phyloP scores from a whole-genome alignment of 2,329 filamentous ascomycete species.

The Scedosporium dehoogii region DNA sequence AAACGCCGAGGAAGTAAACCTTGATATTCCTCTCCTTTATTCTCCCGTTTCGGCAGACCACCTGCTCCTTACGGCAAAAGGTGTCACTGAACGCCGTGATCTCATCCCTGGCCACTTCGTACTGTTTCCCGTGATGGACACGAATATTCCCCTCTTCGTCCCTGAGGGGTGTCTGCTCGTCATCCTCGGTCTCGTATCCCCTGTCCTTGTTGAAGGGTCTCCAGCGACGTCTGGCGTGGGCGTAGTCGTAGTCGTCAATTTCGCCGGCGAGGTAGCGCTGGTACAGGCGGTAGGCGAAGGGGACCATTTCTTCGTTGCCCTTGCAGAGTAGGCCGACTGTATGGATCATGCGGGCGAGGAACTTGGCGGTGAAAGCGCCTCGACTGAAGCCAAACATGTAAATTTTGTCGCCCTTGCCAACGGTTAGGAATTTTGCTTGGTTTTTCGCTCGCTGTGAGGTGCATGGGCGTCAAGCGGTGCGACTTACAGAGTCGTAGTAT shows the following conservation, averaged over 20 bases:
- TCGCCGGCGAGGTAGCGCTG: conserved; percentile 29
- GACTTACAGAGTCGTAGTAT: conserved; percentile 31
- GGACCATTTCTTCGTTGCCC: conserved; percentile 44
- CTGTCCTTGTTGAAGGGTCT: background rate
- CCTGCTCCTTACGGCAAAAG: conserved; percentile 30
- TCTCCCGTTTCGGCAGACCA: conserved; percentile 8
- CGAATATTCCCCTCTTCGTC: conserved; percentile 13
- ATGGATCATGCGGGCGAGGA: conserved; percentile 41
- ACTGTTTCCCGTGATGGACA: conserved; percentile 13
- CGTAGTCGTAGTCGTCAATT: conserved; percentile 20
- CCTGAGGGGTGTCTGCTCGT: conserved; percentile 16
- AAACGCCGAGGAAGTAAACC: conserved; percentile 45
- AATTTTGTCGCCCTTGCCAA: conserved; percentile 33
- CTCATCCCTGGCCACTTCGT: conserved; percentile 20
- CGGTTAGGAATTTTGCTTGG: background rate
- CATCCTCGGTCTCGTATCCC: conserved; percentile 17
- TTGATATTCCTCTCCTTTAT: conserved; percentile 26
- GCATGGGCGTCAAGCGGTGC: background rate
- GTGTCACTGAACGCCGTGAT: conserved; percentile 36
- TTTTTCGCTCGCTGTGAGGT: background rate
- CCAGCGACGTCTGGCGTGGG: conserved; percentile 8
- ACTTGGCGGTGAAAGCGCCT: conserved; percentile 42
- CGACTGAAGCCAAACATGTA: conserved; percentile 46
- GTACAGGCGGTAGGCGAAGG: conserved; percentile 36
- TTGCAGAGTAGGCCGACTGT: conserved; percentile 37